Evolutionary conservation across 768 basidiomycete species (phyloP).

Genomic region (Phlebiopsis gigantea): DNA sequence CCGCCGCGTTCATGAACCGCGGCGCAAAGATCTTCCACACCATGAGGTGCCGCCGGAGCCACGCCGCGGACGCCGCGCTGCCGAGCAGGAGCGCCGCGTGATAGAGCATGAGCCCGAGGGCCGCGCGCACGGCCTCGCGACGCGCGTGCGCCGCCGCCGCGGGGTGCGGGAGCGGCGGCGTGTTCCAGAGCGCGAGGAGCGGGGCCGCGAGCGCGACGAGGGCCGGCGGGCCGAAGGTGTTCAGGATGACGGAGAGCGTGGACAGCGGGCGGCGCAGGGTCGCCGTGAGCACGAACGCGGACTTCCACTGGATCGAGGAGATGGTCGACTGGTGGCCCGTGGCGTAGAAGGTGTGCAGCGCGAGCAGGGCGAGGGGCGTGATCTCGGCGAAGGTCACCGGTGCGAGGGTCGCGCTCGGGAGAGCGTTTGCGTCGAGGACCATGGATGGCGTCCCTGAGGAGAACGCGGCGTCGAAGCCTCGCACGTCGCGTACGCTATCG

Average conservation of each 20-base stretch:
- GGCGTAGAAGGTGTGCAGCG: conserved; percentile 70
- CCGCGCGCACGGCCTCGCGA: conserved; percentile 43
- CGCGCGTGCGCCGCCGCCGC: conserved; percentile 26
- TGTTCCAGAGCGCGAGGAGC: conserved; percentile 79
- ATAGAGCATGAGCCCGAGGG: conserved; percentile 65
- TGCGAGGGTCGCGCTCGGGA: conserved; percentile 22
- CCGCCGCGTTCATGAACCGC: conserved; percentile 77
- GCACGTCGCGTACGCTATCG: conserved; percentile 76
- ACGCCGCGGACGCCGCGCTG: conserved; percentile 66
- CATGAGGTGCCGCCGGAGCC: conserved; percentile 84
- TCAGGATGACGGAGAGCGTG: conserved; percentile 66
- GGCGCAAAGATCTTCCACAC: conserved; percentile 99
- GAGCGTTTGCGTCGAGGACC: conserved; percentile 31
- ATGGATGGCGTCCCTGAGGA: conserved; percentile 40
- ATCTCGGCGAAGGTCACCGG: conserved; percentile 59
- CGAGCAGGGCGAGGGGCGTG: conserved; percentile 70
- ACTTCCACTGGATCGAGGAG: conserved; percentile 92
- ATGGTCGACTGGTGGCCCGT: conserved; percentile 93
- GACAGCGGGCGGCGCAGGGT: conserved; percentile 70
- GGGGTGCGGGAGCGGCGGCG: conserved; percentile 48
- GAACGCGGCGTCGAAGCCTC: conserved; percentile 47
- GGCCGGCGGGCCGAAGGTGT: conserved; percentile 71
- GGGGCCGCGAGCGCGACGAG: conserved; percentile 64
- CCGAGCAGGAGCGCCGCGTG: conserved; percentile 61
- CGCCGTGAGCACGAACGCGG: conserved; percentile 77